These are phyloP conservation scores for Nemania sp. DNA, from an alignment of 2,329 filamentous ascomycete genomes.

Conservation along the genomic window DNA sequence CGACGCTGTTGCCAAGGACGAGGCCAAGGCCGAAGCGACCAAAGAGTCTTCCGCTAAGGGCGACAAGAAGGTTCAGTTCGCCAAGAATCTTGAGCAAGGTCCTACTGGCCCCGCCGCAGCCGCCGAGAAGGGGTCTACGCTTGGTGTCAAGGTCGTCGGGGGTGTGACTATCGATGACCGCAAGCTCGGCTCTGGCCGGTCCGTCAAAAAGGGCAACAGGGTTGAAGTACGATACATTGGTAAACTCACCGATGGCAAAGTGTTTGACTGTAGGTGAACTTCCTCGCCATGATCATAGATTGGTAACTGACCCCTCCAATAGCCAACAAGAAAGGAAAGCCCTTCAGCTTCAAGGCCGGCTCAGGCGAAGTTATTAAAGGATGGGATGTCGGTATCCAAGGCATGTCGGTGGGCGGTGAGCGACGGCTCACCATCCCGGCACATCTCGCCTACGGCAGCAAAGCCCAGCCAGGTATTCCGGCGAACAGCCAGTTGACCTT, in stretches of 20 bases:
- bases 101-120: slow-evolving; percentile 71
- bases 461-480: slow-evolving; percentile 81
- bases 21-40: slow-evolving; percentile 61
- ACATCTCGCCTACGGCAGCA: slow-evolving; percentile 85
- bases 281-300: not conserved
- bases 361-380: slow-evolving; percentile 97
- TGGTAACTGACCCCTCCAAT: slow-evolving; percentile 20
- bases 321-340: slow-evolving; percentile 99
- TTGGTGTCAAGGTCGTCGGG: slow-evolving; percentile 77
- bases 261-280: slow-evolving; percentile 79
- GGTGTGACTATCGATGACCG: slow-evolving; percentile 95
- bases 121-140: slow-evolving; percentile 57
- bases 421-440: slow-evolving; percentile 89
- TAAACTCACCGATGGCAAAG: slow-evolving; percentile 91
- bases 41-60: slow-evolving; percentile 56
- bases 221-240: slow-evolving; percentile 98
- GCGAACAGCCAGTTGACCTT: slow-evolving; percentile 90
- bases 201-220: slow-evolving; percentile 86
- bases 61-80: slow-evolving; percentile 98
- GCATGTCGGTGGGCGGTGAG: slow-evolving; percentile 93
- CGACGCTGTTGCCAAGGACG: slow-evolving; percentile 71
- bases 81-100: slow-evolving; percentile 97
- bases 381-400: slow-evolving; percentile 92
- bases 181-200: slow-evolving; percentile 83
- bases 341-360: slow-evolving; percentile 94